A percentile compares a stretch with the other conserved stretches of the same genome.
Evolutionary conservation across 257 asterid genomes (phyloP).

Genomic region (Gentiana straminea): DNA sequence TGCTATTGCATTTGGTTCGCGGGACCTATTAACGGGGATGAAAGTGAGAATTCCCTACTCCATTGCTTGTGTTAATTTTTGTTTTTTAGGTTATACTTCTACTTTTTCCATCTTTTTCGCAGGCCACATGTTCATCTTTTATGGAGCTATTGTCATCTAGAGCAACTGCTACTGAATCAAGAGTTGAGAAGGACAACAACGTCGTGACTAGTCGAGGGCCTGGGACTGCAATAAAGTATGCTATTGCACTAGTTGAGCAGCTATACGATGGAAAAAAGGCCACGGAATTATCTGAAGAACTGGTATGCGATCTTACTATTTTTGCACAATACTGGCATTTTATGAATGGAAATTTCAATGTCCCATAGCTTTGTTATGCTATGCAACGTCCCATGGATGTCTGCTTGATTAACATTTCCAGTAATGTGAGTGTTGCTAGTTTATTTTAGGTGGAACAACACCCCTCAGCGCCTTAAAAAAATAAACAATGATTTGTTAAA

Average conservation of each 20-base stretch:
- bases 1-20: constrained; percentile 85
- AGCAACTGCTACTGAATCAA: constrained; percentile 63
- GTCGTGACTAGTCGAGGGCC: constrained; percentile 95
- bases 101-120: constrained; percentile 1
- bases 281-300: constrained; percentile 66
- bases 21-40: constrained; percentile 85
- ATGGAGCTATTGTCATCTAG: constrained; percentile 65
- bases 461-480: too few relatives aligned
- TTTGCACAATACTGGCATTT: too few relatives aligned
- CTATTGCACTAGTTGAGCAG: constrained; percentile 68
- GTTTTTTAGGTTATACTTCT: too few relatives aligned
- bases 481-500: too few relatives aligned
- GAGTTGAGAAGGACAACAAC: constrained; percentile 78
- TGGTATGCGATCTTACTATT: constrained; percentile 30
- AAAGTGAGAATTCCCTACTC: constrained; percentile 28
- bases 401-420: too few relatives aligned
- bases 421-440: too few relatives aligned
- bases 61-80: too few relatives aligned
- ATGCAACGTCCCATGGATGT: too few relatives aligned
- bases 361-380: too few relatives aligned
- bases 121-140: constrained; percentile 92
- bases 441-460: too few relatives aligned
- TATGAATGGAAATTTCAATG: not conserved
- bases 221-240: constrained; percentile 81
- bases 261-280: constrained; percentile 75